Conservation (phyloP, 2,329 filamentous ascomycete species). For the Claviceps africana region DNA sequence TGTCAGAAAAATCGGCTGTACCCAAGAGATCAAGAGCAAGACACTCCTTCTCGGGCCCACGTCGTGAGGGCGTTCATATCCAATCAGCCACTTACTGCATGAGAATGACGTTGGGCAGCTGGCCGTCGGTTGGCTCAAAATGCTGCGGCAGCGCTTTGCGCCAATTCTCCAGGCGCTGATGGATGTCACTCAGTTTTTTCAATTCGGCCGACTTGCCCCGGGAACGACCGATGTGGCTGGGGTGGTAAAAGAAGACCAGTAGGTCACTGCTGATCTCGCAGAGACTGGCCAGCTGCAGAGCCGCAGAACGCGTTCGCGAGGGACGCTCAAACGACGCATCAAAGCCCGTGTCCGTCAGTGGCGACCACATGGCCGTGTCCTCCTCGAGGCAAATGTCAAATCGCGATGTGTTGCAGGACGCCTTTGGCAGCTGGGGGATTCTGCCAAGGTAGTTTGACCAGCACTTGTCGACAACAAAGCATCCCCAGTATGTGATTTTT, state of each 20-base stretch:
- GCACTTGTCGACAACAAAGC: conserved; percentile 96
- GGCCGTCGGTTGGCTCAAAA: conserved; percentile 77
- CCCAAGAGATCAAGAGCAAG: not conserved
- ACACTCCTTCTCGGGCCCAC: not conserved
- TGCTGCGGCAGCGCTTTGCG: conserved; percentile 70
- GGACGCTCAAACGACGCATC: conserved; percentile 62
- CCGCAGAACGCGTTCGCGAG: conserved; percentile 67
- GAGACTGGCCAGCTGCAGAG: conserved; percentile 66
- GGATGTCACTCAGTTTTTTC: conserved; percentile 84
- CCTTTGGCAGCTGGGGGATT: conserved; percentile 69
- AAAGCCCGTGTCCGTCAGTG: conserved; percentile 74
- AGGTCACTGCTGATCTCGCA: conserved; percentile 92
- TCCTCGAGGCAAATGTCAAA: conserved; percentile 84
- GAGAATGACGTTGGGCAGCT: conserved; percentile 65
- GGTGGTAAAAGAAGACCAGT: conserved; percentile 82
- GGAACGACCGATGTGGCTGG: conserved; percentile 46
- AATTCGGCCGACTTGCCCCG: conserved; percentile 70
- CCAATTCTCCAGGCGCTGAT: conserved; percentile 83
- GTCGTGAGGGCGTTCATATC: not conserved
- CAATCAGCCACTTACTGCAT: conserved; percentile 56
- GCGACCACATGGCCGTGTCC: conserved; percentile 73
- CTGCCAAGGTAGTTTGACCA: conserved; percentile 96
- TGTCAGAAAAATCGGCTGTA: conserved; percentile 11
- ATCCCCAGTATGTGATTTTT: conserved; percentile 92
- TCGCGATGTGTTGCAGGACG: conserved; percentile 71